Base-by-base conservation (phyloP, 768 basidiomycete genomes). In the Lanmaoa pseudosensibilis region DNA sequence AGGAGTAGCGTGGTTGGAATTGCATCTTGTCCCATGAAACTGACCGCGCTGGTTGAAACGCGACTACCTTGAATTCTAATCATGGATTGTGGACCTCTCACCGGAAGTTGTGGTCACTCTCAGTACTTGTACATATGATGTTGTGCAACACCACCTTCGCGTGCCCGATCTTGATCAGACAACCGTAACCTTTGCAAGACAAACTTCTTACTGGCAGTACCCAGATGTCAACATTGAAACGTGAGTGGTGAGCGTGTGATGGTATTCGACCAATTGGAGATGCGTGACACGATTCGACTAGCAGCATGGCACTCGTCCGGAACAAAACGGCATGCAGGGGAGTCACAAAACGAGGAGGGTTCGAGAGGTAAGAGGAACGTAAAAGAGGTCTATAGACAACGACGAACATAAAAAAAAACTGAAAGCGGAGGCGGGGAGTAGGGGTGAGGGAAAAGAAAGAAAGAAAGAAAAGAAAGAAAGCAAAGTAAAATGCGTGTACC, bases 211-310 rank as follows among this genome's bases (percentile, higher is more conserved):
- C 27, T 27, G 27, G 27, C 27, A n/a, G n/a, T n/a, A n/a, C n/a
- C n/a, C n/a, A n/a, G n/a, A n/a, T n/a, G n/a, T n/a, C n/a, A n/a
- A n/a, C n/a, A n/a, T n/a, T n/a, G 27, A 27, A 5, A 6, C 27
- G 4, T 27, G 27, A 62, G 63, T 23, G 59, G 63, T 60, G 59
- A 57, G 59, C 23, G 46, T 55, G 51, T 41, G 52, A 44, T 65
- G 64, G 56, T 59, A 65, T 65, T 62, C 34, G 12, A 47, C 49
- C 46, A 46, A 32, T 38, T 40, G 30, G 49, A 47, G n/a, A 48
- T 56, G 52, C 32, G 47, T 40, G 27, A 40, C 52, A 62, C 23
- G 19, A 54, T 32, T 54, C 27, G 43, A 51, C 50, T 21, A 52
- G 52, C 46, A 52, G 52, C 46, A 46, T 46, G 34, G 8, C 19